phyloP scores from a whole-genome alignment of 2,329 filamentous ascomycete genomes.

The Xylariaceae sp. region DNA sequence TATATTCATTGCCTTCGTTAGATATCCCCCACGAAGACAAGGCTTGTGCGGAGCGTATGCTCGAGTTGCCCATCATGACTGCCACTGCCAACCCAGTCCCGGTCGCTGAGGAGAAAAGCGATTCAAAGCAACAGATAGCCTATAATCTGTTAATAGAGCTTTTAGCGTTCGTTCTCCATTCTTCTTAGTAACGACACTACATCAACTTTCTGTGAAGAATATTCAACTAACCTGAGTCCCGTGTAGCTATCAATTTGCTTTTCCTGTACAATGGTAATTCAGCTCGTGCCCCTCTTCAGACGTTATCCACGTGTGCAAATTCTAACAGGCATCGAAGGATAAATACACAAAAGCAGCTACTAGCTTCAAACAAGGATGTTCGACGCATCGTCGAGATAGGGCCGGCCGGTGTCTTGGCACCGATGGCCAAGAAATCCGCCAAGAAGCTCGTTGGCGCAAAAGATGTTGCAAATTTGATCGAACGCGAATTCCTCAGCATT shows the following conservation, averaged over 20 bases:
- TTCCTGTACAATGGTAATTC: constrained; percentile 28
- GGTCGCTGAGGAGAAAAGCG: neutral
- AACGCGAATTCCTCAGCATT: constrained; percentile 23
- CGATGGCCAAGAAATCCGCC: constrained; percentile 28
- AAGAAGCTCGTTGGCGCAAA: constrained; percentile 21
- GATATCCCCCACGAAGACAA: neutral
- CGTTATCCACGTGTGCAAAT: neutral
- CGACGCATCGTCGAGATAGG: constrained; percentile 28
- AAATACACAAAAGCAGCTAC: constrained; percentile 24
- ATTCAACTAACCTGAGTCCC: neutral
- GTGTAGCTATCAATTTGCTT: constrained; percentile 26
- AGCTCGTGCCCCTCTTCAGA: neutral
- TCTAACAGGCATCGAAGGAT: constrained; percentile 17
- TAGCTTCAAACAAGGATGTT: constrained; percentile 18
- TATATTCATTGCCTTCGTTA: neutral
- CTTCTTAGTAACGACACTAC: neutral
- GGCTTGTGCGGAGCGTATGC: neutral
- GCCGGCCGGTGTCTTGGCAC: constrained; percentile 22
- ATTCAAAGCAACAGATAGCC: constrained; percentile 22
- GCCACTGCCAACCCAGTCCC: neutral
- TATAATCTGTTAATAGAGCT: constrained; percentile 28
- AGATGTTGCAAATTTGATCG: constrained; percentile 15
- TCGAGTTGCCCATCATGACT: constrained; percentile 18
- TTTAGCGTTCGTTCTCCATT: constrained; percentile 19
- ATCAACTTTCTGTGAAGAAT: neutral